Evolutionary conservation across 208 protist genomes (phyloP), one percentile per base, ranked within the genome.

Genomic region (Acanthamoeba healyi): DNA sequence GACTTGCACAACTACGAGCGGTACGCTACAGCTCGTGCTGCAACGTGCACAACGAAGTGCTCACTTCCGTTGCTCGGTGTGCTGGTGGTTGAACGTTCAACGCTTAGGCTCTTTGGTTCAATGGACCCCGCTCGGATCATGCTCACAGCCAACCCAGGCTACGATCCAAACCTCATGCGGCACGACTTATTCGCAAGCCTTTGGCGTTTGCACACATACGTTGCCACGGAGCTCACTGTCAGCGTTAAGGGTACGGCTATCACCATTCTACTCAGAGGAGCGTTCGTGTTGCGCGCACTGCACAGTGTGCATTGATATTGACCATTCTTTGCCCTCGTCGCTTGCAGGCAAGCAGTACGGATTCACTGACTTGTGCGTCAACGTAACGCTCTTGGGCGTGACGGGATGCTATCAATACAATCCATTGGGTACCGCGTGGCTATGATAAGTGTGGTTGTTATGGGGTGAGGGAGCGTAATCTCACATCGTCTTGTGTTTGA

Each of bases 131-230:
- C 44, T 2, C 44, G 79, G 4, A 54, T 87, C 79, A 87, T 87
- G 29, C 40, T 87, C 49, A 87, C 79, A 22, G n/a, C 79, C 7
- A 87, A 87, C 19, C 79, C 26, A 32, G 51, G 44, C 79, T 87
- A 63, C 79, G 51, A 87, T 15, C 44, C 36, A 9, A 58, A 87
- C 44, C 44, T 87, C 29, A 54, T 87, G 79, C 32, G 22, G 17
- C 29, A 65, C 79, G 32, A 40, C 7, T 26, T 87, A 9, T 58
- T 87, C 44, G 15, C n/a, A 1, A 54, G 51, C 79, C 79, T 87
- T 22, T 87, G 44, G 42, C 44, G 51, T 6, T 9, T 87, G 26
- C 79, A 87, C 22, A 54, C 5, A 6, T 42, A 42, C 44, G 61
- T 87, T 10, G 24, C 32, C 44, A 61, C 79, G 9, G 22, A 58